phyloP scores from a whole-genome alignment of 352 stramenopile species.

The Blastocystis sp. region DNA sequence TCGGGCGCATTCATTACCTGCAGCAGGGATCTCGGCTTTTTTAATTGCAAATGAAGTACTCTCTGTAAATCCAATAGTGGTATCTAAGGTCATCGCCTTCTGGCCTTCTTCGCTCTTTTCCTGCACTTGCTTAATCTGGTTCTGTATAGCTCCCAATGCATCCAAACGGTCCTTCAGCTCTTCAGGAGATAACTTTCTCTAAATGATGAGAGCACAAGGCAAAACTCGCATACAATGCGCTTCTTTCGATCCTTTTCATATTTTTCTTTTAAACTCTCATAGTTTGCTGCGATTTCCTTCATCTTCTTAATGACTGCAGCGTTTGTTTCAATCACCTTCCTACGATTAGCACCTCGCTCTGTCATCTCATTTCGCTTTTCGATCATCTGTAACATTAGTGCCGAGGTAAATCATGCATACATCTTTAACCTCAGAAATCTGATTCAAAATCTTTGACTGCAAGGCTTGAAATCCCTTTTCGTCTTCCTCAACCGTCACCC shows the following conservation, averaged over 20 bases:
- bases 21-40: not conserved
- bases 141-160: conserved; percentile 5
- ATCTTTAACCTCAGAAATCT: conserved; percentile 56
- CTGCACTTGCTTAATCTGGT: conserved; percentile 53
- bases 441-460: conserved; percentile 53
- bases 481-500: conserved; percentile 51
- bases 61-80: conserved; percentile 18
- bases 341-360: conserved; percentile 47
- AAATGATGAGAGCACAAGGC: not conserved
- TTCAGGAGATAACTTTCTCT: conserved; percentile 59
- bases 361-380: conserved; percentile 52
- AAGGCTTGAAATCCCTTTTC: conserved; percentile 61
- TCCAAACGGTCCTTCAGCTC: conserved; percentile 56
- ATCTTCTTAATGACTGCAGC: conserved; percentile 48
- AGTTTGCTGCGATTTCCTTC: conserved; percentile 56
- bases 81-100: conserved; percentile 59
- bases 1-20: not conserved
- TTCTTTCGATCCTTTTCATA: conserved; percentile 60
- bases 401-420: not conserved
- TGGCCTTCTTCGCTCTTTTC: conserved; percentile 57
- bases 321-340: conserved; percentile 60
- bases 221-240: conserved; percentile 26
- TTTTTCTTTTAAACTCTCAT: conserved; percentile 51
- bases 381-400: conserved; percentile 1
- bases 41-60: conserved; percentile 31